These are phyloP conservation scores for Entonaema liquescens DNA, from an alignment of 495 filamentous ascomycete species.

Conservation along the genomic window DNA sequence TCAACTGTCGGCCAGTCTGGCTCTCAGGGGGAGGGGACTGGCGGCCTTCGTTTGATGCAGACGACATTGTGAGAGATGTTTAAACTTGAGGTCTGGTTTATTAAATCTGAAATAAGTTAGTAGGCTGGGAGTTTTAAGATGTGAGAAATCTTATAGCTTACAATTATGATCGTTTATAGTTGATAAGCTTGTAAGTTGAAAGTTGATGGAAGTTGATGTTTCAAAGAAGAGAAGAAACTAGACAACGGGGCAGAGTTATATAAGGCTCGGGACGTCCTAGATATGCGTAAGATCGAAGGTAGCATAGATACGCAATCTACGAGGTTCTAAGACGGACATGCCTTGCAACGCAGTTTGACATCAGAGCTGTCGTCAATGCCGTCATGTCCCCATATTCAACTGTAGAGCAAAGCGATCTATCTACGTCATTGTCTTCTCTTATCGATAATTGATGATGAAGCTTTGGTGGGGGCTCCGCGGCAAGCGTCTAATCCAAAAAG, in stretches of 20 bases:
- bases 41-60: conserved; percentile 62
- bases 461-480: not conserved
- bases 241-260: conserved; percentile 8
- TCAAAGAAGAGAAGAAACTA: not conserved
- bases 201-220: not conserved
- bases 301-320: not conserved
- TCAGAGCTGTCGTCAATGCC: conserved; percentile 39
- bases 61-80: conserved; percentile 60
- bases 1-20: conserved; percentile 71
- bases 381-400: conserved; percentile 36
- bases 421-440: conserved; percentile 34
- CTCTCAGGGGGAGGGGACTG: conserved; percentile 82
- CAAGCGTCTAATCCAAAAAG: not conserved
- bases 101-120: not conserved
- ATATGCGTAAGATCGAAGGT: conserved; percentile 18
- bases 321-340: conserved; percentile 2
- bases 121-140: too few relatives aligned
- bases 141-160: not conserved
- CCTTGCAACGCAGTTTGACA: conserved; percentile 34
- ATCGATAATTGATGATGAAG: conserved; percentile 23
- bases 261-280: not conserved
- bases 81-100: not conserved
- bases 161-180: not conserved
- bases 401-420: conserved; percentile 19
- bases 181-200: not conserved